These are phyloP conservation scores for Diaporthe vaccinii DNA, from an alignment of 2,329 filamentous ascomycete genomes.

Conservation along the genomic window DNA sequence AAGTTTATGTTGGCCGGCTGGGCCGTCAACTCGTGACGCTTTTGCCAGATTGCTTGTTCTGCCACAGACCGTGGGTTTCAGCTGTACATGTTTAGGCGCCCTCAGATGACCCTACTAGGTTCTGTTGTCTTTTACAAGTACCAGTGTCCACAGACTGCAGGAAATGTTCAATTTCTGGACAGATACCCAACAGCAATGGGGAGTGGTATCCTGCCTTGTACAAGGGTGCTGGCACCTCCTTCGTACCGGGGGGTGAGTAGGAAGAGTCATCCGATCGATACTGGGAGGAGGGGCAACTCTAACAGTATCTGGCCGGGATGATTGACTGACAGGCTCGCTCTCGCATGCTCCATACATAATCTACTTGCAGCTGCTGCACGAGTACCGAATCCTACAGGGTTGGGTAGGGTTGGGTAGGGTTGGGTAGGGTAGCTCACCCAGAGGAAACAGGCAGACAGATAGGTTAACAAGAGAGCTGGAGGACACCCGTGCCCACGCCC, in stretches of 20 bases:
- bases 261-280: slow-evolving; percentile 14
- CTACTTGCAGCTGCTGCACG: background rate
- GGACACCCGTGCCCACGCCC: background rate
- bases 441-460: background rate
- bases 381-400: background rate
- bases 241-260: background rate
- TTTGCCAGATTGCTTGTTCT: background rate
- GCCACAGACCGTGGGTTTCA: no score
- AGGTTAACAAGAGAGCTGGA: background rate
- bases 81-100: no score
- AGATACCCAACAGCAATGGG: background rate
- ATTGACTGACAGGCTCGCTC: background rate
- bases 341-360: background rate
- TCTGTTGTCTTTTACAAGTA: background rate
- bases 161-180: background rate
- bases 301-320: background rate
- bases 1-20: background rate
- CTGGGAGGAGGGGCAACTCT: background rate
- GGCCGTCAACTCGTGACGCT: background rate
- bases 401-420: background rate
- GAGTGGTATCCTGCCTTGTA: background rate
- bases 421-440: background rate
- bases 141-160: background rate
- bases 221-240: background rate
- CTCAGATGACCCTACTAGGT: background rate